Percentiles rank a stretch among this genome's conserved stretches.
Evolutionary conservation across 2,329 filamentous ascomycete genomes (phyloP).

Genomic region (Hypoxylon sp.): DNA sequence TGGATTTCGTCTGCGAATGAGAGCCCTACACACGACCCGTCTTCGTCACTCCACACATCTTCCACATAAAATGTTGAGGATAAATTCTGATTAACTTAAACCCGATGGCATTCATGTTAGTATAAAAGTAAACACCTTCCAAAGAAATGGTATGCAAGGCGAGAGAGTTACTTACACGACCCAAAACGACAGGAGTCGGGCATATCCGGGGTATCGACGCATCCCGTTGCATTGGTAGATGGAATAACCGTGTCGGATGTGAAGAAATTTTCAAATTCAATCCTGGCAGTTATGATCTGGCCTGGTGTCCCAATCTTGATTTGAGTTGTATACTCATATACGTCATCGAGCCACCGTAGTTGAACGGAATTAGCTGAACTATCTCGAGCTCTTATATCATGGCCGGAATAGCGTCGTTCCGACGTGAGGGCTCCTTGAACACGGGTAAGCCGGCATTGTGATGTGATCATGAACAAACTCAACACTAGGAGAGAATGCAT

Average conservation of each 20-base stretch:
- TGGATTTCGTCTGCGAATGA: neutral
- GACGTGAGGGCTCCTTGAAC: neutral
- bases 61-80: slow-evolving; percentile 5
- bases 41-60: neutral
- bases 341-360: slow-evolving; percentile 7
- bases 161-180: slow-evolving; percentile 6
- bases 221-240: slow-evolving; percentile 7
- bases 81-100: slow-evolving; percentile 2
- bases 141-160: neutral
- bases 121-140: slow-evolving; percentile 1
- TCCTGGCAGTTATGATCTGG: slow-evolving; percentile 6
- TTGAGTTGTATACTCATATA: slow-evolving; percentile 12
- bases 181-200: slow-evolving; percentile 1
- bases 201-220: neutral
- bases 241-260: slow-evolving; percentile 4
- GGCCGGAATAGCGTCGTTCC: neutral
- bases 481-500: slow-evolving; percentile 10
- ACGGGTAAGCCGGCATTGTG: neutral
- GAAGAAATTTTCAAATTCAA: slow-evolving; percentile 9
- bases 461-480: neutral
- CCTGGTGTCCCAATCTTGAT: slow-evolving; percentile 11
- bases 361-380: neutral
- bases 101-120: neutral
- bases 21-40: neutral
- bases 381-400: neutral